Evolutionary conservation across 1,284 basidiomycete genomes (phyloP).

Genomic region (Hymenochaete sp.): DNA sequence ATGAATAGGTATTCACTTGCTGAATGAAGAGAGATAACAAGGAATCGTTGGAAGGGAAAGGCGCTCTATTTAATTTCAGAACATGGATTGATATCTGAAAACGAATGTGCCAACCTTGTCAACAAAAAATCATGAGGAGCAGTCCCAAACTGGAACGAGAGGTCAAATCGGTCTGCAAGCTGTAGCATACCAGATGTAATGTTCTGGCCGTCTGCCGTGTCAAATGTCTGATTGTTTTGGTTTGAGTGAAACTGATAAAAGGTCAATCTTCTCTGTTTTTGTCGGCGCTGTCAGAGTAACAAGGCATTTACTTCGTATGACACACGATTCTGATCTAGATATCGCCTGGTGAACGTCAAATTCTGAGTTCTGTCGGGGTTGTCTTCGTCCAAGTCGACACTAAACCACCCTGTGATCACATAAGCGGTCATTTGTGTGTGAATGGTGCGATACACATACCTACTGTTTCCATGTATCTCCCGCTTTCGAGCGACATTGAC

Average conservation of each 20-base stretch:
- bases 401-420: conserved; percentile 47
- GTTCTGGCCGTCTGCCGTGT: conserved; percentile 40
- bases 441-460: conserved; percentile 33
- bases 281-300: too few species aligned
- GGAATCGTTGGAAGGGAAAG: conserved; percentile 60
- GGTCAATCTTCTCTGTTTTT: too few species aligned
- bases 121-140: conserved; percentile 70
- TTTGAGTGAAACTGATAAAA: conserved; percentile 62
- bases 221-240: conserved; percentile 39
- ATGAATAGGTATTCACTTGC: too few species aligned
- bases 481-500: conserved; percentile 69
- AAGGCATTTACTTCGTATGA: too few species aligned
- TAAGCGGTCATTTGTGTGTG: conserved; percentile 1
- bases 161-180: conserved; percentile 45
- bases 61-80: too few species aligned
- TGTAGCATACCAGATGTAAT: conserved; percentile 49
- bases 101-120: too few species aligned
- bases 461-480: conserved; percentile 83
- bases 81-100: too few species aligned
- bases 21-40: conserved; percentile 50
- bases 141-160: conserved; percentile 51
- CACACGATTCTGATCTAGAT: conserved; percentile 66
- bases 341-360: conserved; percentile 57
- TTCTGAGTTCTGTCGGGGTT: conserved; percentile 36
- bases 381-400: conserved; percentile 24